phyloP scores from a whole-genome alignment of 164 flowering plant species.

The Taxillus chinensis region DNA sequence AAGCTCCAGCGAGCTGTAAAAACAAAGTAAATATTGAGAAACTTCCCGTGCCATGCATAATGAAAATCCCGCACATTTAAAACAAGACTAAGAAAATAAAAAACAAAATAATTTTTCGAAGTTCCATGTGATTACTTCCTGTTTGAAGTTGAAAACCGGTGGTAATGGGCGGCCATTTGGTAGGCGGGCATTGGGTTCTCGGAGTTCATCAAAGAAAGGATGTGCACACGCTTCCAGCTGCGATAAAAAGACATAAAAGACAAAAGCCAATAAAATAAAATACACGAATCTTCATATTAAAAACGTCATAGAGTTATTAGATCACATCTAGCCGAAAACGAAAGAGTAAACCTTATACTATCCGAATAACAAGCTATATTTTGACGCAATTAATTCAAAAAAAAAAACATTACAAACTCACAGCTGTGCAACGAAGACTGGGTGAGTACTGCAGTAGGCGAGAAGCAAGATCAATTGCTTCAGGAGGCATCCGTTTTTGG shows the following conservation, averaged over 20 bases:
- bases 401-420: neutral
- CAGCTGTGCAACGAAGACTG: conserved; percentile 1
- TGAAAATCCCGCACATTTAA: too few species aligned
- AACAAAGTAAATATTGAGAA: neutral
- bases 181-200: conserved; percentile 2
- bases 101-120: too few species aligned
- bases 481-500: conserved; percentile 7
- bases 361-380: too few species aligned
- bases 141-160: neutral
- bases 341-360: too few species aligned
- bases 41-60: too few species aligned
- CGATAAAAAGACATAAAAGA: neutral
- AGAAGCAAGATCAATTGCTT: conserved; percentile 6
- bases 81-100: too few species aligned
- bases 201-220: conserved; percentile 6
- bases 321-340: too few species aligned
- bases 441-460: conserved; percentile 5
- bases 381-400: too few species aligned
- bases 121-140: neutral
- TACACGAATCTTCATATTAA: neutral
- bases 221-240: conserved; percentile 5
- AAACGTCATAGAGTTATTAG: too few species aligned
- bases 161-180: conserved; percentile 1
- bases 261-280: neutral
- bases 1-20: neutral